These are phyloP conservation scores for Tetrastigma voinierianum DNA, from an alignment of 164 flowering plant species.

Conservation along the genomic window DNA sequence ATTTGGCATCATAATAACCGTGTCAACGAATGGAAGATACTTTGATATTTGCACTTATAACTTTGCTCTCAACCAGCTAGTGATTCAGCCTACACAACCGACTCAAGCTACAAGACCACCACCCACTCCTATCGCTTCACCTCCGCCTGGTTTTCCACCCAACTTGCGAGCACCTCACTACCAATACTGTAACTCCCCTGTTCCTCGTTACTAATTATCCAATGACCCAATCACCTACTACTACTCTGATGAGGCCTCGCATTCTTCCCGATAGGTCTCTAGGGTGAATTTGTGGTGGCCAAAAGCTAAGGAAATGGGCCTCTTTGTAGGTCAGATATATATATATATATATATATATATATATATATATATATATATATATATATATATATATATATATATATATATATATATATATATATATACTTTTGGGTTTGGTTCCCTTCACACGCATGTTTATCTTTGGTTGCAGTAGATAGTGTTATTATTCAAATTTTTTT, in stretches of 20 bases:
- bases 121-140: slow-evolving; percentile 7
- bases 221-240: neutral
- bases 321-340: neutral
- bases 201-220: slow-evolving; percentile 10
- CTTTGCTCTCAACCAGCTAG: slow-evolving; percentile 44
- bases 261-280: neutral
- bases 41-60: slow-evolving; percentile 49
- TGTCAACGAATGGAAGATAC: slow-evolving; percentile 88
- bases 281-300: neutral
- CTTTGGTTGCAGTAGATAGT: neutral
- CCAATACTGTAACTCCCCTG: slow-evolving; percentile 20
- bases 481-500: neutral
- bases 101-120: slow-evolving; percentile 29
- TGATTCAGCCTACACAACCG: slow-evolving; percentile 47
- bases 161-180: slow-evolving; percentile 24
- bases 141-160: slow-evolving; percentile 18
- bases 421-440: neutral
- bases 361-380: too few relatives aligned
- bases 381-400: too few relatives aligned
- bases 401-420: neutral
- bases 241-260: neutral
- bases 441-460: too few relatives aligned
- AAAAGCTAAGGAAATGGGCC: neutral
- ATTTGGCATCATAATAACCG: slow-evolving; percentile 36
- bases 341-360: too few relatives aligned